phyloP scores from a whole-genome alignment of 2,329 filamentous ascomycete species.

The Blastomyces emzantsi region DNA sequence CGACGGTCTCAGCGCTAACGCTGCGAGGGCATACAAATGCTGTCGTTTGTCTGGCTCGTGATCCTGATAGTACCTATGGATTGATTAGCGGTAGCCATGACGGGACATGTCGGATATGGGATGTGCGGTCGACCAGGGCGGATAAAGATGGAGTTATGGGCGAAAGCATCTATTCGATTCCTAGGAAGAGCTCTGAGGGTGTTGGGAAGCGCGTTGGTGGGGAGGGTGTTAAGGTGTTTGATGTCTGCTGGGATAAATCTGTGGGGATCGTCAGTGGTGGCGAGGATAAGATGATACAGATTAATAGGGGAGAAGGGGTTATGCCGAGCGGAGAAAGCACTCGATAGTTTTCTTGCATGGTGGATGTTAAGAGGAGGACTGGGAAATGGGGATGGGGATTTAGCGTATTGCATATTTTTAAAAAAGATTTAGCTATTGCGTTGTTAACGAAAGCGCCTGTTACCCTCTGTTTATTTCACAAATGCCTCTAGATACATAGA shows the following conservation, averaged over 20 bases:
- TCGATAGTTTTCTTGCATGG: slow-evolving; percentile 19
- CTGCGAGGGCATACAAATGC: slow-evolving; percentile 78
- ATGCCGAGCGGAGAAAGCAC: slow-evolving; percentile 25
- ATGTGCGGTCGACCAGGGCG: slow-evolving; percentile 62
- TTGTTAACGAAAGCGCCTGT: neutral
- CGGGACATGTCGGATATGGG: slow-evolving; percentile 89
- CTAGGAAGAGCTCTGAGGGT: slow-evolving; percentile 61
- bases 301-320: slow-evolving; percentile 60
- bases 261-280: slow-evolving; percentile 86
- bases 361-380: neutral
- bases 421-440: neutral
- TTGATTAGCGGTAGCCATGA: slow-evolving; percentile 86
- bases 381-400: neutral
- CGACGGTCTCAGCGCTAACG: slow-evolving; percentile 76
- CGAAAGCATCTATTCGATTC: slow-evolving; percentile 68
- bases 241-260: slow-evolving; percentile 72
- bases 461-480: neutral
- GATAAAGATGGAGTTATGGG: slow-evolving; percentile 51
- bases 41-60: slow-evolving; percentile 50
- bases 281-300: slow-evolving; percentile 90
- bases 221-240: slow-evolving; percentile 83
- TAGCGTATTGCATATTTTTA: slow-evolving; percentile 21
- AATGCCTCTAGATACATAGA: neutral
- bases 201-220: slow-evolving; percentile 59
- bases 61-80: slow-evolving; percentile 64